Evolutionary conservation across 2,329 filamentous ascomycete genomes (phyloP), one percentile per base, ranked within the genome.

Genomic region (Huntiella omanensis): DNA sequence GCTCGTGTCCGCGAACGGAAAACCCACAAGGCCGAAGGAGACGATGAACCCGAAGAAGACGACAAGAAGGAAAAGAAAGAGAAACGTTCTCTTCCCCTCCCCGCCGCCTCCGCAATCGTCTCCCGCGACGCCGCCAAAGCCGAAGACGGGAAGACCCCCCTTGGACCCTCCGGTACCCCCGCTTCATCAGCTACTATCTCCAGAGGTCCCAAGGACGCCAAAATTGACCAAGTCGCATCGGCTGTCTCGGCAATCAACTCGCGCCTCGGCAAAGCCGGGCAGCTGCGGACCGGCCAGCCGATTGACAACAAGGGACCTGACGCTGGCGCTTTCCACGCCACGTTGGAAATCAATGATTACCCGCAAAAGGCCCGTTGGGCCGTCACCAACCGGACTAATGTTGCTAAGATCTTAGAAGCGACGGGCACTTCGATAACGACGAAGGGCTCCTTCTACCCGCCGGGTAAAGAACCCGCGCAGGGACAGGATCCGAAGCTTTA

Each of bases 221-320:
- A 77, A 56, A 78, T 93, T 51, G 85, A 92, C 62, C 84, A 83
- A 65, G 88, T 91, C 49, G 81, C 81, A 50, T 83, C 83, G n/a
- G 88, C 88, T 4, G 86, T 91, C 54, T 85, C 80, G 54, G 82
- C 80, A 60, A 94, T 98, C 64, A 87, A 94, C 60, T 80, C 79
- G 51, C 85, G 91, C 53, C 72, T 98, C 35, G 88, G 84, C 57
- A 84, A 85, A 55, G 84, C 85, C 33, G 87, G 87, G 33, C 82
- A 91, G 59, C 79, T 95, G 55, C 81, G 91, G 50, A 81, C 84
- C 3, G 91, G 91, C 11, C 87, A 93, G 51, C 86, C 91, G 5
- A 92, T 95, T 58, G 91, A 98, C 66, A 98, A 98, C 66, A 95
- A 95, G 62, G 91, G 91, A 1, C 91, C 91, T 1, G 91, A 98